Percentiles rank a stretch among this genome's conserved stretches.
Evolutionary conservation across 257 asterid genomes (phyloP).

Genomic region (Capsicum baccatum): DNA sequence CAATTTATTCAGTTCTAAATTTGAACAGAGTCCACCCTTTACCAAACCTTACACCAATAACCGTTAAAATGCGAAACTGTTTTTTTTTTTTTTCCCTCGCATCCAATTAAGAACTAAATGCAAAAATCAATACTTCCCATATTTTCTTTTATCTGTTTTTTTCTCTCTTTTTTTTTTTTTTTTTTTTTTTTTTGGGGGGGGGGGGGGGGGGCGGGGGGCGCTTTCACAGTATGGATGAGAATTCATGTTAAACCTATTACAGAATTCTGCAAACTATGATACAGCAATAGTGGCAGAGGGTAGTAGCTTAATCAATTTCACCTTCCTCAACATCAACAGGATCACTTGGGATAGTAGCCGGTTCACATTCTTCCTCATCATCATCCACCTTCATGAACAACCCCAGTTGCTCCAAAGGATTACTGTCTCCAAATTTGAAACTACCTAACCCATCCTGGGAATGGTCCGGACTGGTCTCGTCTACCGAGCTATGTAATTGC

Average conservation of each 20-base stretch:
- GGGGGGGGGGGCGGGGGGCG: too few relatives aligned
- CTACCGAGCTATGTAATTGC: conserved; percentile 63
- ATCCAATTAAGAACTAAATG: conserved; percentile 17
- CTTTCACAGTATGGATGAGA: background rate
- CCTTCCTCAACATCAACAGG: conserved; percentile 75
- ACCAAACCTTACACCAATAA: too few relatives aligned
- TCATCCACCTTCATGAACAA: conserved; percentile 85
- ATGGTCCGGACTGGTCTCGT: conserved; percentile 70
- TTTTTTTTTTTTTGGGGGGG: too few relatives aligned
- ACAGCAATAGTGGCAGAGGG: conserved; percentile 11
- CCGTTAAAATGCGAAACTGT: background rate
- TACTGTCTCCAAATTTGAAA: conserved; percentile 70
- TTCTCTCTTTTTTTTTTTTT: background rate
- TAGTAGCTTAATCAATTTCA: conserved; percentile 59
- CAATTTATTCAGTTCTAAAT: background rate
- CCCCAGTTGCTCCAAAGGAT: conserved; percentile 91
- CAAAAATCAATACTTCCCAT: background rate
- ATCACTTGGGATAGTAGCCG: conserved; percentile 26
- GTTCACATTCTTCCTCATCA: conserved; percentile 78
- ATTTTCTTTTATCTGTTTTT: background rate
- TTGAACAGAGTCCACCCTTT: background rate
- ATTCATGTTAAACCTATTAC: background rate
- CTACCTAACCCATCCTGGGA: conserved; percentile 70
- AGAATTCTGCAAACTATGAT: background rate
- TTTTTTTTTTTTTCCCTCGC: background rate